Percentiles rank a stretch among this genome's conserved stretches.
phyloP scores from a whole-genome alignment of 2,329 filamentous ascomycete species.

The Scolecobasidium constrictum region DNA sequence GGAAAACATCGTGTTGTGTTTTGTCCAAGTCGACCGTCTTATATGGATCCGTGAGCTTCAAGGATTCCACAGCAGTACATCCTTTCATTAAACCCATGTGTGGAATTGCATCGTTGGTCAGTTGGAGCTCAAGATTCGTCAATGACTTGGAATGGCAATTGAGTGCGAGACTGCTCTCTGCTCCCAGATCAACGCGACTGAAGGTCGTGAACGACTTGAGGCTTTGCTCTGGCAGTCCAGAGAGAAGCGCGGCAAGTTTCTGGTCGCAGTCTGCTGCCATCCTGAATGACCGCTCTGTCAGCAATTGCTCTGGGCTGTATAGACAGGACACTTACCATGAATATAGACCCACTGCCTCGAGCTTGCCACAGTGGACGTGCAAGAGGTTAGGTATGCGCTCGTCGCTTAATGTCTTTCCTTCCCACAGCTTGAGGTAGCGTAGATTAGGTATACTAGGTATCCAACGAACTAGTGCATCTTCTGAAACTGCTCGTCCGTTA shows the following conservation, averaged over 20 bases:
- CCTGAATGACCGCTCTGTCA: slow-evolving; percentile 19
- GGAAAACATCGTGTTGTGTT: slow-evolving; percentile 41
- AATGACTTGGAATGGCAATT: slow-evolving; percentile 45
- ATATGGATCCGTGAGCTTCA: slow-evolving; percentile 38
- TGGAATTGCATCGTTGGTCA: slow-evolving; percentile 38
- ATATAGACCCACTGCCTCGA: slow-evolving; percentile 50
- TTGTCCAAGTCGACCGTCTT: slow-evolving; percentile 36
- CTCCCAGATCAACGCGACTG: slow-evolving; percentile 43
- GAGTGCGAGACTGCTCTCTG: slow-evolving; percentile 43
- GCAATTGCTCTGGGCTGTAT: not conserved
- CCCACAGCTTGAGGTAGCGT: slow-evolving; percentile 47
- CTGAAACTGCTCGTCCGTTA: too few species aligned
- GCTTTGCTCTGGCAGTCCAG: slow-evolving; percentile 43
- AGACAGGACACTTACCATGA: slow-evolving; percentile 31
- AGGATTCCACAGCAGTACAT: slow-evolving; percentile 37
- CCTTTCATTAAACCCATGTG: slow-evolving; percentile 37
- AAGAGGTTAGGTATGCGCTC: slow-evolving; percentile 44
- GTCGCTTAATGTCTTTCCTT: slow-evolving; percentile 48
- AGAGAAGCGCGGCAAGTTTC: slow-evolving; percentile 48
- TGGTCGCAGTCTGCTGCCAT: slow-evolving; percentile 40
- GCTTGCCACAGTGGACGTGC: slow-evolving; percentile 46
- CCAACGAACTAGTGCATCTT: slow-evolving; percentile 46
- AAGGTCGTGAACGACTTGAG: slow-evolving; percentile 49
- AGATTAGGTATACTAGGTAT: slow-evolving; percentile 47
- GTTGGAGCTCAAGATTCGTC: slow-evolving; percentile 39